phyloP scores from a whole-genome alignment of 345 rosid genomes.

The Boechera retrofracta region DNA sequence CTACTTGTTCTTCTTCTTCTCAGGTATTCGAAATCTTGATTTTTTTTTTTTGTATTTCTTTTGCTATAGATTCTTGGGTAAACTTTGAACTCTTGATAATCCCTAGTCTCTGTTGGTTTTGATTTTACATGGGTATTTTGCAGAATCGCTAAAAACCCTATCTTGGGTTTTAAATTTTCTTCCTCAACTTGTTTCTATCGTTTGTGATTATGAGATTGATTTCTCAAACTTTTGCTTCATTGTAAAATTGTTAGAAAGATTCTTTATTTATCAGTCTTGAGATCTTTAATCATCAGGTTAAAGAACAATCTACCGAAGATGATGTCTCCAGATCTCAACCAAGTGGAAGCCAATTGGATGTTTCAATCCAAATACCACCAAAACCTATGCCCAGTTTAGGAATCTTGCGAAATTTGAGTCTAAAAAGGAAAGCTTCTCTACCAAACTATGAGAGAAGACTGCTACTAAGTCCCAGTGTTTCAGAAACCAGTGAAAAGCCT shows the following conservation, averaged over 20 bases:
- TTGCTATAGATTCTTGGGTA: background rate
- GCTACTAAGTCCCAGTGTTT: constrained; percentile 62
- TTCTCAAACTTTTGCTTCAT: background rate
- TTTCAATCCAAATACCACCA: constrained; percentile 74
- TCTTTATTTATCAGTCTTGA: background rate
- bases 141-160: constrained; percentile 1
- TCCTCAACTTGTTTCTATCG: background rate
- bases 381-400: constrained; percentile 61
- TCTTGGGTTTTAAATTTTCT: constrained; percentile 5
- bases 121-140: background rate
- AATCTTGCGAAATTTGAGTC: constrained; percentile 68
- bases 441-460: constrained; percentile 68
- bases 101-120: background rate
- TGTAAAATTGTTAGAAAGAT: background rate
- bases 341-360: constrained; percentile 59
- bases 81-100: background rate
- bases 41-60: background rate
- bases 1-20: constrained; percentile 14
- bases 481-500: constrained; percentile 61
- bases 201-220: background rate
- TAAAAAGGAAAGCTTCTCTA: constrained; percentile 59
- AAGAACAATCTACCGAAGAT: constrained; percentile 48
- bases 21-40: constrained; percentile 26
- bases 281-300: constrained; percentile 27
- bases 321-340: constrained; percentile 54